Percentiles rank a stretch among this genome's conserved stretches.
phyloP scores from a whole-genome alignment of 1,139 yeast species.

The Scheffersomyces cryptocercus region DNA sequence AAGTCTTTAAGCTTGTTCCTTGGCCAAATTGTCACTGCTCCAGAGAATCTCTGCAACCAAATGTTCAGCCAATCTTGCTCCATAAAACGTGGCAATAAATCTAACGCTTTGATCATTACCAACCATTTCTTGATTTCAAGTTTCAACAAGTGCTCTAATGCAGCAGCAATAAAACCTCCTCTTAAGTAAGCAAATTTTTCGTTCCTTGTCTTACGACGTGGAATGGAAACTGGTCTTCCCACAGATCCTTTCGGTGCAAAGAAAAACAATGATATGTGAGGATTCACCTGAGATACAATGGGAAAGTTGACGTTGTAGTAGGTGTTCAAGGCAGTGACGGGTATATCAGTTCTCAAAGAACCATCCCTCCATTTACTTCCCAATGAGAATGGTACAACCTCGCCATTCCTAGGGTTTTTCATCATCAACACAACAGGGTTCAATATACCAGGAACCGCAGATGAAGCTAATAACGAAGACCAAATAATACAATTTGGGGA shows the following conservation, averaged over 20 bases:
- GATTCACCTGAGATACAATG: slow-evolving; percentile 80
- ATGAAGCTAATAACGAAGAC: slow-evolving; percentile 74
- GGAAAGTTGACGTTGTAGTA: slow-evolving; percentile 77
- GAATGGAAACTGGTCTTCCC: slow-evolving; percentile 68
- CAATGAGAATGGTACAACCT: slow-evolving; percentile 65
- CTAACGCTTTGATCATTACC: slow-evolving; percentile 63
- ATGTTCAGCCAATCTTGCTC: slow-evolving; percentile 83
- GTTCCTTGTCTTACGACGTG: slow-evolving; percentile 47
- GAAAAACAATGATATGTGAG: slow-evolving; percentile 75
- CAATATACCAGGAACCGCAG: slow-evolving; percentile 84
- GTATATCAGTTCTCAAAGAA: slow-evolving; percentile 69
- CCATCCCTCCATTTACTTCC: slow-evolving; percentile 82
- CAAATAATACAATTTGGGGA: slow-evolving; percentile 83
- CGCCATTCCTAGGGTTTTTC: slow-evolving; percentile 48
- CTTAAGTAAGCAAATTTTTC: slow-evolving; percentile 51
- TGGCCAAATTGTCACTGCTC: slow-evolving; percentile 79
- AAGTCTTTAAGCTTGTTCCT: slow-evolving; percentile 60
- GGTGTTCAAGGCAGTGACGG: slow-evolving; percentile 67
- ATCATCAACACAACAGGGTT: slow-evolving; percentile 81
- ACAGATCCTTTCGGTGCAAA: slow-evolving; percentile 82
- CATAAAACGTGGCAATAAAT: slow-evolving; percentile 64
- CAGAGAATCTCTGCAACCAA: slow-evolving; percentile 74
- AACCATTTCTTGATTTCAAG: slow-evolving; percentile 78
- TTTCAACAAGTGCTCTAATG: slow-evolving; percentile 67
- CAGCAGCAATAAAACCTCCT: slow-evolving; percentile 78